Evolutionary conservation across 1,139 yeast genomes (phyloP).

Genomic region (Protomyces inouyei): DNA sequence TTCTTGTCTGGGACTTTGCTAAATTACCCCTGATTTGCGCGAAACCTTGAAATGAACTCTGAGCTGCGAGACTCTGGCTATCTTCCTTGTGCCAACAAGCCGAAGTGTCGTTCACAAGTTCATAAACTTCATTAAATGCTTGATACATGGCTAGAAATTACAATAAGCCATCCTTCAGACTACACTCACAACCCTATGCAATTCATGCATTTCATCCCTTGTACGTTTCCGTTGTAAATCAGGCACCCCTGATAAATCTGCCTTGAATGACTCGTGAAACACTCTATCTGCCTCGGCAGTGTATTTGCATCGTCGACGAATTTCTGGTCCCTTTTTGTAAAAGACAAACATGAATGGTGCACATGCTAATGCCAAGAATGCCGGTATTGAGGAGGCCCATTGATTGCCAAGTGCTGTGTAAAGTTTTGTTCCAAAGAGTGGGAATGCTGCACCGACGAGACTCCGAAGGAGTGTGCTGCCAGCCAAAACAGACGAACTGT

Average conservation of each 20-base stretch:
- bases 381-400: conserved; percentile 58
- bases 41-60: too few relatives aligned
- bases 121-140: too few relatives aligned
- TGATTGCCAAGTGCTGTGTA: conserved; percentile 49
- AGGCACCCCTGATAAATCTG: background rate
- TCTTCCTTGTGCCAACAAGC: too few relatives aligned
- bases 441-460: conserved; percentile 43
- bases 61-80: too few relatives aligned
- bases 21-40: too few relatives aligned
- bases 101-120: too few relatives aligned
- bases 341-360: conserved; percentile 54
- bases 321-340: conserved; percentile 32
- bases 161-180: background rate
- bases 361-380: conserved; percentile 47
- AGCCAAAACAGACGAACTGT: conserved; percentile 85
- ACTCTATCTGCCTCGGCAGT: conserved; percentile 5
- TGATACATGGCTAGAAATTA: too few relatives aligned
- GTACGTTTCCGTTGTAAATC: background rate
- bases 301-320: conserved; percentile 2
- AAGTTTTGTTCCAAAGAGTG: conserved; percentile 37
- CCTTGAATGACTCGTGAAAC: background rate
- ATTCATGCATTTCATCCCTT: background rate
- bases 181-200: background rate
- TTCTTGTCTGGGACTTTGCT: too few relatives aligned
- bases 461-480: conserved; percentile 53